Evolutionary conservation across 2,329 filamentous ascomycete genomes (phyloP).

Genomic region (Fusarium paranaense): DNA sequence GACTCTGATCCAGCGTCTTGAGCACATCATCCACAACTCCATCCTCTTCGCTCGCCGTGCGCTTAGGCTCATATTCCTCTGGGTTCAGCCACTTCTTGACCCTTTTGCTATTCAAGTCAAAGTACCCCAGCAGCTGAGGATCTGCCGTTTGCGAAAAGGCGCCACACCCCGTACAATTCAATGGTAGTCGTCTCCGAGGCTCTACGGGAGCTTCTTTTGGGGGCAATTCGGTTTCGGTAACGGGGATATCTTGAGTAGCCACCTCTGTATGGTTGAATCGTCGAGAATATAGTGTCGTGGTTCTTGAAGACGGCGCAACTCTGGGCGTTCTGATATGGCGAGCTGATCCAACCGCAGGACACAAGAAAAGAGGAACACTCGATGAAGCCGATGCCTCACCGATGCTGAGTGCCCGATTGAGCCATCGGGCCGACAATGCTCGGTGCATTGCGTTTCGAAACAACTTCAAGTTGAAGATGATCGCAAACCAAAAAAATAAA

Average conservation of each 20-base stretch:
- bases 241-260: constrained; percentile 1
- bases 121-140: constrained; percentile 67
- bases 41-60: constrained; percentile 52
- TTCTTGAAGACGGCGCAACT: constrained; percentile 17
- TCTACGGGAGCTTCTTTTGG: not conserved
- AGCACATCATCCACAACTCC: constrained; percentile 61
- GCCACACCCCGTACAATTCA: constrained; percentile 73
- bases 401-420: constrained; percentile 57
- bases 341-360: constrained; percentile 54
- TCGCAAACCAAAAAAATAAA: constrained; percentile 11
- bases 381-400: constrained; percentile 50
- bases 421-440: constrained; percentile 56
- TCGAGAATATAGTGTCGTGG: constrained; percentile 28
- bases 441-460: constrained; percentile 55
- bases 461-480: not conserved
- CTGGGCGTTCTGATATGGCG: constrained; percentile 20
- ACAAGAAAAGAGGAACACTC: constrained; percentile 61
- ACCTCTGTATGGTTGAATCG: constrained; percentile 46
- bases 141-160: constrained; percentile 69
- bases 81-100: constrained; percentile 60
- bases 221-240: not conserved
- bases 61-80: constrained; percentile 21
- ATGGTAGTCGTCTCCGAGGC: constrained; percentile 56
- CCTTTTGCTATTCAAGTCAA: constrained; percentile 62
- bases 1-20: constrained; percentile 53